Evolutionary conservation across 2,329 filamentous ascomycete species (phyloP), one percentile per base, ranked within the genome.

Genomic region (Fusarium annulatum): DNA sequence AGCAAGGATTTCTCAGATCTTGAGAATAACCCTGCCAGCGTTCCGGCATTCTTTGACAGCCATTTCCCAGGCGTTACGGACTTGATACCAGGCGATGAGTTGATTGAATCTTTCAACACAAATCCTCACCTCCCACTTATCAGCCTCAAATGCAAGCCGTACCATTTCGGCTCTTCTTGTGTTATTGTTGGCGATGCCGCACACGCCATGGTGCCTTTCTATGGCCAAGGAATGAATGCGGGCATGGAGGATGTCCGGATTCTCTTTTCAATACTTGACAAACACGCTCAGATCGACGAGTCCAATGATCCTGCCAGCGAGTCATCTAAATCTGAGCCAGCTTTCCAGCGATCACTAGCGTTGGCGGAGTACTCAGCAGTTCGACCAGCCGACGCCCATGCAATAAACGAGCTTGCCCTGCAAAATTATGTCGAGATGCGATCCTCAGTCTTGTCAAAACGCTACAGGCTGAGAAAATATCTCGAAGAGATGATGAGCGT

Each of bases 161-260:
- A 98, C 82, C 94, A 97, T 84, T 94, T 90, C 84, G 86, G 84
- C 56, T 90, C 90, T 30, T 93, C 91, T 1, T 94, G 89, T 38
- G 94, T 97, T 67, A 94, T 99, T 55, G 81, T 99, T 41, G 96
- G 96, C 66, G 96, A 99, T 80, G 95, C 96, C 12, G 95, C 96
- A 0, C 96, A 99, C 81, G 96, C 97, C 64, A 98, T 99, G 92
- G 95, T 99, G 0, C 96, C 96, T 0, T 99, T 99, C 83, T 99
- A 98, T 81, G 96, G 96, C 0, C 96, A 99, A 82, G 96, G 96
- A 42, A 97, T 99, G 91, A 99, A 99, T 79, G 93, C 96, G 1
- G 96, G 96, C 1, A 89, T 99, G 46, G 96, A 99, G 84, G 96
- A 98, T 78, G 95, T 99, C 18, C 91, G 93, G 12, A 91, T 97